These are phyloP conservation scores for Stylosanthes scabra DNA, from an alignment of 331 rosid species.

Conservation along the genomic window DNA sequence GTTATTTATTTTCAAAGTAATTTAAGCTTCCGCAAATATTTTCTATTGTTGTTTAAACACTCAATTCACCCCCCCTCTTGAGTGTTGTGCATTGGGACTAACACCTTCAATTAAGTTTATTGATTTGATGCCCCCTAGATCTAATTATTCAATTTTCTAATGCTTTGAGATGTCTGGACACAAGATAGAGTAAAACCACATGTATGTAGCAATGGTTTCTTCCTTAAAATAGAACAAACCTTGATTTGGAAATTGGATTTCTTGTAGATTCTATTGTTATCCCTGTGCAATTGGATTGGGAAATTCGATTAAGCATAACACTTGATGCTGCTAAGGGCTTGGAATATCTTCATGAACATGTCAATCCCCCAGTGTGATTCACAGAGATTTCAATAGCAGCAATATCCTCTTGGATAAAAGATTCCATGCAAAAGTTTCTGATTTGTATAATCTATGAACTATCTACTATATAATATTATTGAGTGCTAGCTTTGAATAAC, in stretches of 20 bases:
- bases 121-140: no score
- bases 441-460: no score
- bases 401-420: constrained; percentile 84
- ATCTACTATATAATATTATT: no score
- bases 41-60: no score
- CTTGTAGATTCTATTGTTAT: constrained; percentile 60
- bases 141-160: background rate
- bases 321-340: constrained; percentile 96
- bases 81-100: no score
- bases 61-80: no score
- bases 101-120: background rate
- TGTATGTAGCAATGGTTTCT: no score
- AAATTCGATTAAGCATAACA: constrained; percentile 81
- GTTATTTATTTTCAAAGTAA: no score
- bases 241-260: background rate
- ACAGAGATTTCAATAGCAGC: constrained; percentile 97
- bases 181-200: no score
- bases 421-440: constrained; percentile 92
- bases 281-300: constrained; percentile 78
- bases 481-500: no score
- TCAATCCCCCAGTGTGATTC: constrained; percentile 89
- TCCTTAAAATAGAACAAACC: no score
- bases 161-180: background rate
- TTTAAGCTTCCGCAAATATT: no score
- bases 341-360: constrained; percentile 95